Percentiles rank a stretch among this genome's conserved stretches.
Conservation (phyloP, 78 protist species). For the Dictyostelium purpureum region DNA sequence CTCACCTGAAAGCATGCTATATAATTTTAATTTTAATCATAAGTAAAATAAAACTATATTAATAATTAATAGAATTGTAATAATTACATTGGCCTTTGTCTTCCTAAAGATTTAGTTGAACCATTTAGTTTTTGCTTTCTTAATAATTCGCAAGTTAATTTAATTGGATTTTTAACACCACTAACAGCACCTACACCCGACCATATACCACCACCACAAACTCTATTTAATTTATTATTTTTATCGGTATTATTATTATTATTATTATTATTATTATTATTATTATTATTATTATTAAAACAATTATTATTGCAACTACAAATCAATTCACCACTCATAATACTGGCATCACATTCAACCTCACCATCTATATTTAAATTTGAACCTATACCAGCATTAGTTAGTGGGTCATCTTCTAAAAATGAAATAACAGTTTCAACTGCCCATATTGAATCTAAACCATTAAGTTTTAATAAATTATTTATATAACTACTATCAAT, state of each 20-base stretch:
- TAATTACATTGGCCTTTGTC: constrained; percentile 67
- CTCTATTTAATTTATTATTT: neutral
- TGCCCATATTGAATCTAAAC: constrained; percentile 6
- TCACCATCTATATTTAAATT: constrained; percentile 63
- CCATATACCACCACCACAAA: constrained; percentile 69
- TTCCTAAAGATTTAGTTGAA: constrained; percentile 33
- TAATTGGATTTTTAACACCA: constrained; percentile 81
- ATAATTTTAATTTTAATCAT: neutral
- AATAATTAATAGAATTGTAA: neutral
- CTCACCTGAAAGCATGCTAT: constrained; percentile 48
- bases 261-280: neutral
- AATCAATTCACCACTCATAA: constrained; percentile 51
- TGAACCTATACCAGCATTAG: constrained; percentile 77
- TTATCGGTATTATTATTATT: neutral
- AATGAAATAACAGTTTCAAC: constrained; percentile 30
- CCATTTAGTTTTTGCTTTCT: constrained; percentile 44
- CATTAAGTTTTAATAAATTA: neutral
- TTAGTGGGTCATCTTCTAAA: constrained; percentile 78
- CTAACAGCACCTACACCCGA: constrained; percentile 71
- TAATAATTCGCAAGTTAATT: constrained; percentile 1
- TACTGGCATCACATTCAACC: constrained; percentile 79
- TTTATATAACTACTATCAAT: no score
- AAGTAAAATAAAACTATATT: neutral
- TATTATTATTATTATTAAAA: neutral
- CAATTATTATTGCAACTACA: constrained; percentile 28